These are phyloP conservation scores for Didymella arachidicola DNA, from an alignment of 2,329 filamentous ascomycete genomes.

Conservation along the genomic window DNA sequence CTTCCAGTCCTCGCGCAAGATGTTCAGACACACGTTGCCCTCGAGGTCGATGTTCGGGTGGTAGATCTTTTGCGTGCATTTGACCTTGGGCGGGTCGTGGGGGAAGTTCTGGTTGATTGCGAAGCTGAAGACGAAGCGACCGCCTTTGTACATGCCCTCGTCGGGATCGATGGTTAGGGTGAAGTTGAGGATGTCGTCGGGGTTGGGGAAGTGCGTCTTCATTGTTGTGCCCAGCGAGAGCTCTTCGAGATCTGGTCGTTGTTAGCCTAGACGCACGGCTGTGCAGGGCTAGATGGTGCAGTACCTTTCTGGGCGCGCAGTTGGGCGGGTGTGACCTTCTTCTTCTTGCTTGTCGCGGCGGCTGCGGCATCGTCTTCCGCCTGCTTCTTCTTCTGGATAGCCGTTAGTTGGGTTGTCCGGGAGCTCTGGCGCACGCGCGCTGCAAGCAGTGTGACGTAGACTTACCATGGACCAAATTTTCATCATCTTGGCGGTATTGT, in stretches of 20 bases:
- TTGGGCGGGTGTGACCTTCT: conserved; percentile 97
- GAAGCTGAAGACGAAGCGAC: conserved; percentile 88
- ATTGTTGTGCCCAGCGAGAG: conserved; percentile 80
- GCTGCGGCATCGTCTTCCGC: conserved; percentile 93
- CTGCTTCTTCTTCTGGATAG: conserved; percentile 79
- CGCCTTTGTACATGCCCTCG: conserved; percentile 88
- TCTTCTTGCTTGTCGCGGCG: conserved; percentile 83
- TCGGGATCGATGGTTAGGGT: conserved; percentile 82
- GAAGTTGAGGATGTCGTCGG: conserved; percentile 87
- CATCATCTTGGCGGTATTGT: conserved; percentile 73
- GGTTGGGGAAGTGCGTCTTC: conserved; percentile 81
- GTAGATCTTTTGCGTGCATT: conserved; percentile 97
- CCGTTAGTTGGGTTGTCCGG: conserved; percentile 33
- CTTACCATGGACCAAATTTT: conserved; percentile 99
- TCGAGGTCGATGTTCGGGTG: conserved; percentile 98
- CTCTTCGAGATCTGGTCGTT: conserved; percentile 74
- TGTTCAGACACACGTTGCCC: conserved; percentile 97
- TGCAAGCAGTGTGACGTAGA: conserved; percentile 54
- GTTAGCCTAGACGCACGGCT: background rate
- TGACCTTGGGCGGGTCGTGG: conserved; percentile 96
- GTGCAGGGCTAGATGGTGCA: conserved; percentile 5
- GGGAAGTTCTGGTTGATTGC: conserved; percentile 94
- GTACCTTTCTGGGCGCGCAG: conserved; percentile 94
- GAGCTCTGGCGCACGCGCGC: conserved; percentile 2
- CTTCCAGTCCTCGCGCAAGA: conserved; percentile 98